A percentile compares a stretch with the other conserved stretches of the same genome.
Conservation (phyloP, 345 rosid species). For the Erodium maritimum region DNA sequence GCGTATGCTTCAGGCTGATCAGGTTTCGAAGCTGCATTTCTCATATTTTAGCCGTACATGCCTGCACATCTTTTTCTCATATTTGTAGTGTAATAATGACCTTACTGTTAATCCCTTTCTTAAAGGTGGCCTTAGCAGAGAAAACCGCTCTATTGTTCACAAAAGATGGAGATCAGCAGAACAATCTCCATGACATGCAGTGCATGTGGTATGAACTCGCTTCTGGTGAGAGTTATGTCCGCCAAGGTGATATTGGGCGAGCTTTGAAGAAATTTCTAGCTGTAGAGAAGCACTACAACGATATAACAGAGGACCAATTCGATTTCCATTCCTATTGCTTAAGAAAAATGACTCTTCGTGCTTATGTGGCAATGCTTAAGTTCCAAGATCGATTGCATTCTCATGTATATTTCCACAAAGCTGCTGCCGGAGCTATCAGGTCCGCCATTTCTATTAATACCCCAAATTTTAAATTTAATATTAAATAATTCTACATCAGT, state of each 20-base stretch:
- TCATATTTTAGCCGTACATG: conserved; percentile 2
- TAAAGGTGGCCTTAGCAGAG: conserved; percentile 81
- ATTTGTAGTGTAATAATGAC: neutral
- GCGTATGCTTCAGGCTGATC: conserved; percentile 98
- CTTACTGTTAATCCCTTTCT: conserved; percentile 7
- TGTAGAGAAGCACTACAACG: conserved; percentile 98
- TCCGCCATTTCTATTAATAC: conserved; percentile 9
- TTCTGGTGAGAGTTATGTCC: conserved; percentile 89
- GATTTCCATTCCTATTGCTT: conserved; percentile 98
- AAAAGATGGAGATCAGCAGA: conserved; percentile 96
- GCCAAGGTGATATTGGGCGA: conserved; percentile 94
- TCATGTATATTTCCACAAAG: conserved; percentile 86
- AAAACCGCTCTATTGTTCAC: conserved; percentile 90
- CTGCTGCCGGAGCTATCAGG: conserved; percentile 95
- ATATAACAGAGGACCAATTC: conserved; percentile 95
- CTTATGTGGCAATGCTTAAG: conserved; percentile 95
- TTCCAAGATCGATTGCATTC: conserved; percentile 95
- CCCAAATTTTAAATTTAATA: too few relatives aligned
- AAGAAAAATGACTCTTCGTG: conserved; percentile 92
- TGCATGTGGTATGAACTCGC: conserved; percentile 99
- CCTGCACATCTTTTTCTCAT: neutral
- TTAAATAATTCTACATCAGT: too few relatives aligned
- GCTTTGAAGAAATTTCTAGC: conserved; percentile 88
- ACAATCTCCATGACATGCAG: conserved; percentile 99
- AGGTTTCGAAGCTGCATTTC: conserved; percentile 29